phyloP scores from a whole-genome alignment of 805 yeast species.

The Candida silvatica region DNA sequence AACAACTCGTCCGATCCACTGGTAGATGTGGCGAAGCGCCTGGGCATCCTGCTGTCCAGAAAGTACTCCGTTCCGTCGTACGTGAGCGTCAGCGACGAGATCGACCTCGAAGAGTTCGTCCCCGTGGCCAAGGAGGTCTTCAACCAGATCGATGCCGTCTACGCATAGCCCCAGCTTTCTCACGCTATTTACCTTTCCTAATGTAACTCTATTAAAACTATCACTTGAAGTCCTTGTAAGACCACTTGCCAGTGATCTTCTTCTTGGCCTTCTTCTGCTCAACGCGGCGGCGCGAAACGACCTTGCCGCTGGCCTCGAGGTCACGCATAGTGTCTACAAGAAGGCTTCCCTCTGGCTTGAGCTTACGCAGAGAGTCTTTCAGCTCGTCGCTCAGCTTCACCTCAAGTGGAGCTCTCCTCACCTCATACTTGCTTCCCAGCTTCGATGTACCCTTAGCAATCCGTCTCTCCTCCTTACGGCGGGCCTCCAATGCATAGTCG shows the following conservation, averaged over 20 bases:
- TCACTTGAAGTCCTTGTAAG: conserved; percentile 80
- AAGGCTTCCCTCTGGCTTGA: conserved; percentile 87
- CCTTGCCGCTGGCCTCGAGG: conserved; percentile 76
- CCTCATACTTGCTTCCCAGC: conserved; percentile 34
- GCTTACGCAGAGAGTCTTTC: conserved; percentile 70
- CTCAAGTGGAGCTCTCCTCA: conserved; percentile 41
- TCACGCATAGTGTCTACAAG: conserved; percentile 74
- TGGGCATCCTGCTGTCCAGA: conserved; percentile 32
- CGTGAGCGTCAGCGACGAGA: conserved; percentile 33
- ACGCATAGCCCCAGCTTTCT: conserved; percentile 1
- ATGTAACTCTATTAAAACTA: neutral
- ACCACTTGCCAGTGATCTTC: conserved; percentile 86
- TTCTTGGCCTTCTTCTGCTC: conserved; percentile 54
- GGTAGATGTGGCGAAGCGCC: conserved; percentile 34
- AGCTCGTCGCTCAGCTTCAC: conserved; percentile 86
- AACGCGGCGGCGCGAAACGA: conserved; percentile 69
- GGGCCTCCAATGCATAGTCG: conserved; percentile 1
- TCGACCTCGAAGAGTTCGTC: conserved; percentile 25
- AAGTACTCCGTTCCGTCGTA: conserved; percentile 35
- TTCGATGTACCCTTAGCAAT: conserved; percentile 24
- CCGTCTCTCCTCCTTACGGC: conserved; percentile 10
- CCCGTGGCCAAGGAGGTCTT: conserved; percentile 19
- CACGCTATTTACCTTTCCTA: neutral
- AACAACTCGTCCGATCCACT: conserved; percentile 31
- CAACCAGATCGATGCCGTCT: conserved; percentile 20